Evolutionary conservation across 257 asterid species (phyloP), one percentile per base, ranked within the genome.

Genomic region (Penstemon eatonii): DNA sequence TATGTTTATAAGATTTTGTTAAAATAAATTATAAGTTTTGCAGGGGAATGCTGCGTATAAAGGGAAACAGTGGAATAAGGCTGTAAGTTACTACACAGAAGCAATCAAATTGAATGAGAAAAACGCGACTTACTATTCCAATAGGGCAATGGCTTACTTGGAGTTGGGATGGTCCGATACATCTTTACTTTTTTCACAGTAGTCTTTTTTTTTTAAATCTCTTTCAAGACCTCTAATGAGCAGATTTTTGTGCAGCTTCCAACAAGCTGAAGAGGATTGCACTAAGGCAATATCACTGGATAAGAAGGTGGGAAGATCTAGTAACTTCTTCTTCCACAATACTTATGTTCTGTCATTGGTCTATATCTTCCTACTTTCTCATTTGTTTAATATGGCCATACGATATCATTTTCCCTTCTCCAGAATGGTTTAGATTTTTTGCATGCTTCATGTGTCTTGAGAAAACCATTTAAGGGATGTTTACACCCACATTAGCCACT

Each of bases 31-130:
- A 56, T 47, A 12, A 45, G 33, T 59, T 56, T 61, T 79, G 60
- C 85, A 94, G 99, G 99, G 99, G 64, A 94, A 94, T 83, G 91
- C 96, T 56, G 97, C 99, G 33, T 94, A 69, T 69, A 94, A 90
- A 79, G 89, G 86, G 68, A 87, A 79, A 61, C 95, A 86, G 81
- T 94, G 95, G 96, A 84, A 84, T 78, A 91, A 94, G 80, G 99
- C 99, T 75, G 84, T 86, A 66, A 86, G 77, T 75, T 89, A 78
- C 85, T 94, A 94, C 70, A 84, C 91, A 3, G 93, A 91, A 79
- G 99, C 99, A 6, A 84, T 87, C 65, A 86, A 83, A 68, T 67
- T 91, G 86, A 85, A 85, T 33, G 89, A 82, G 42, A 64, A 80
- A 59, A 82, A 78, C 70, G 85, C 96, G 39, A 84, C 96, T 55